These are phyloP conservation scores for Rhizophagus prolifer DNA, from an alignment of 192 early-diverging fungal genomes.

Conservation along the genomic window DNA sequence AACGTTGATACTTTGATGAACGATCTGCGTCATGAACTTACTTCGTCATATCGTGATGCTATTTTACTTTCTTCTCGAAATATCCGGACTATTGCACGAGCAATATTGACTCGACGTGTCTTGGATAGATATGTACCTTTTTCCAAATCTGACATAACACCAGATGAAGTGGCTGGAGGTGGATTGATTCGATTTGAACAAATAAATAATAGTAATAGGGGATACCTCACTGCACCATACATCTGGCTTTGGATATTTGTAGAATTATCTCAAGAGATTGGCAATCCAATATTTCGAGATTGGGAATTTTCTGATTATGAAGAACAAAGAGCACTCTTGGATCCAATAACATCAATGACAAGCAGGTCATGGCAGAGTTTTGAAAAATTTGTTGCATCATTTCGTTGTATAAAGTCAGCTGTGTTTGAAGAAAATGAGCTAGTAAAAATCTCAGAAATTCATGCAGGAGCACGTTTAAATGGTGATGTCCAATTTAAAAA, in stretches of 20 bases:
- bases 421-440: slow-evolving; percentile 7
- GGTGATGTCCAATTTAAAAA: too few species aligned
- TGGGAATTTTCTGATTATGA: not conserved
- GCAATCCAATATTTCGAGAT: slow-evolving; percentile 10
- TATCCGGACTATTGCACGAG: too few species aligned
- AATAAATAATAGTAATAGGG: not conserved
- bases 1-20: too few species aligned
- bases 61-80: too few species aligned
- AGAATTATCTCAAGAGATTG: slow-evolving; percentile 23
- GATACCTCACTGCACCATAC: slow-evolving; percentile 35
- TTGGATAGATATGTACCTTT: too few species aligned
- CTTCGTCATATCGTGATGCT: too few species aligned
- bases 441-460: too few species aligned
- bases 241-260: slow-evolving; percentile 40
- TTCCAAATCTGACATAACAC: too few species aligned
- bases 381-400: not conserved
- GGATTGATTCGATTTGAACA: slow-evolving; percentile 6
- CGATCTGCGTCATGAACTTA: too few species aligned
- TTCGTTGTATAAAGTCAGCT: slow-evolving; percentile 5
- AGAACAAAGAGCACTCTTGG: slow-evolving; percentile 3
- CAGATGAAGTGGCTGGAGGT: too few species aligned
- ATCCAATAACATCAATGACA: too few species aligned
- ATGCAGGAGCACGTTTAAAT: slow-evolving; percentile 22
- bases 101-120: too few species aligned
- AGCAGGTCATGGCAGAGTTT: slow-evolving; percentile 1